phyloP scores from a whole-genome alignment of 1,139 yeast genomes.

The Geotrichum klebahnii region DNA sequence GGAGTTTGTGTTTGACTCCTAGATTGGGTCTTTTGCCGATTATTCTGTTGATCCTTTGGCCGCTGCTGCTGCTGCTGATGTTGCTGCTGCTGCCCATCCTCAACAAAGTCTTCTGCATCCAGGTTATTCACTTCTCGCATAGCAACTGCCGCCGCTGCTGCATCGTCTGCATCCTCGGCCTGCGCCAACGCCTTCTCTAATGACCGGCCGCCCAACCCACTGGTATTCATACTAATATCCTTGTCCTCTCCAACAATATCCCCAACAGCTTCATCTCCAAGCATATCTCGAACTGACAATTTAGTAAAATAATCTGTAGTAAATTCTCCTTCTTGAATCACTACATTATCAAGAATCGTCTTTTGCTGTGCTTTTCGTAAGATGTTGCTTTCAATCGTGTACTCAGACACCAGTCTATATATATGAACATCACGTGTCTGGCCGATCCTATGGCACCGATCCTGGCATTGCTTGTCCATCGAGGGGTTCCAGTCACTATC shows the following conservation, averaged over 20 bases:
- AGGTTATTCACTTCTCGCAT: conserved; percentile 69
- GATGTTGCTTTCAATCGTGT: conserved; percentile 92
- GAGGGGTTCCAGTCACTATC: conserved; percentile 99
- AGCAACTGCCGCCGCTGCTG: conserved; percentile 85
- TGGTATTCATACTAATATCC: conserved; percentile 39
- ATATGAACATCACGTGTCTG: conserved; percentile 97
- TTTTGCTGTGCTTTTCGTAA: conserved; percentile 93
- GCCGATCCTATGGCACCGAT: conserved; percentile 97
- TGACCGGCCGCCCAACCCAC: conserved; percentile 43
- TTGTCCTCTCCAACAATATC: conserved; percentile 38
- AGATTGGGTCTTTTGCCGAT: too few relatives aligned
- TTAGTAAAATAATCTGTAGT: conserved; percentile 94
- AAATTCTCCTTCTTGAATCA: conserved; percentile 96
- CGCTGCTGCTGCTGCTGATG: conserved; percentile 2
- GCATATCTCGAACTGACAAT: conserved; percentile 80
- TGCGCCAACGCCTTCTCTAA: conserved; percentile 73
- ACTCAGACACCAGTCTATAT: conserved; percentile 92
- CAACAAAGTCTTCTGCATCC: conserved; percentile 81
- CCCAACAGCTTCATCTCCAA: conserved; percentile 65
- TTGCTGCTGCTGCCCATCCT: conserved; percentile 31
- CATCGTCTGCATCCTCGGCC: conserved; percentile 96
- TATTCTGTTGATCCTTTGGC: too few relatives aligned
- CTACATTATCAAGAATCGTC: conserved; percentile 89
- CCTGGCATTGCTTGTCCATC: conserved; percentile 99
- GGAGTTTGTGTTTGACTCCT: conserved; percentile 11